A percentile compares a stretch with the other conserved stretches of the same genome.
phyloP scores from a whole-genome alignment of 805 yeast species.

The Pichia eremophila region DNA sequence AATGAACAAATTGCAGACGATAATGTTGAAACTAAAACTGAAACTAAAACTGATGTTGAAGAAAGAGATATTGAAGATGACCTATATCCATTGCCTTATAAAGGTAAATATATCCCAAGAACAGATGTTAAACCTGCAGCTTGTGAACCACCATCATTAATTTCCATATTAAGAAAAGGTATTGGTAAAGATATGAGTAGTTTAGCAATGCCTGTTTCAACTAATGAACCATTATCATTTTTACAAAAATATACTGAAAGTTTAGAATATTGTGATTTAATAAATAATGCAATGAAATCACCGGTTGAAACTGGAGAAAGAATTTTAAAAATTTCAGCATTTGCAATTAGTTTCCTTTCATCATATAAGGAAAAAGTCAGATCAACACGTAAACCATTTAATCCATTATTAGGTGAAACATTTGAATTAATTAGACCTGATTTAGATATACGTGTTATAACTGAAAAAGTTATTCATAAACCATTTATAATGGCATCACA shows the following conservation, averaged over 20 bases:
- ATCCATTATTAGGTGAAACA: constrained; percentile 90
- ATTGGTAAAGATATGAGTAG: constrained; percentile 86
- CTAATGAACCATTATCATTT: constrained; percentile 84
- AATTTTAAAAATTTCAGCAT: constrained; percentile 62
- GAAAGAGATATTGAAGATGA: constrained; percentile 17
- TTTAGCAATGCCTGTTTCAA: constrained; percentile 87
- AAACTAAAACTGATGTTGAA: background rate
- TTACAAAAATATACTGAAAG: constrained; percentile 74
- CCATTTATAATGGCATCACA: constrained; percentile 72
- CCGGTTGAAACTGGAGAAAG: constrained; percentile 45
- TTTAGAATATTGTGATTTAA: constrained; percentile 62
- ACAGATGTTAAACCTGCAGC: constrained; percentile 47
- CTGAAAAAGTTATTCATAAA: constrained; percentile 83
- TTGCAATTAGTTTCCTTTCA: constrained; percentile 70
- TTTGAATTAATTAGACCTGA: constrained; percentile 85
- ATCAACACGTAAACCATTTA: constrained; percentile 81
- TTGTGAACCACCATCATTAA: constrained; percentile 71
- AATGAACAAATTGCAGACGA: background rate
- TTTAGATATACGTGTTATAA: constrained; percentile 57
- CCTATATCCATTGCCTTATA: constrained; percentile 63
- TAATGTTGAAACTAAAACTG: background rate
- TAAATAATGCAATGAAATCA: constrained; percentile 51
- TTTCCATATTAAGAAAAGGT: constrained; percentile 74
- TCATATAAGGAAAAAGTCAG: constrained; percentile 66
- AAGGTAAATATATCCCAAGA: constrained; percentile 40